phyloP scores from a whole-genome alignment of 108 stramenopile genomes.

The Cyclotella distinguenda region DNA sequence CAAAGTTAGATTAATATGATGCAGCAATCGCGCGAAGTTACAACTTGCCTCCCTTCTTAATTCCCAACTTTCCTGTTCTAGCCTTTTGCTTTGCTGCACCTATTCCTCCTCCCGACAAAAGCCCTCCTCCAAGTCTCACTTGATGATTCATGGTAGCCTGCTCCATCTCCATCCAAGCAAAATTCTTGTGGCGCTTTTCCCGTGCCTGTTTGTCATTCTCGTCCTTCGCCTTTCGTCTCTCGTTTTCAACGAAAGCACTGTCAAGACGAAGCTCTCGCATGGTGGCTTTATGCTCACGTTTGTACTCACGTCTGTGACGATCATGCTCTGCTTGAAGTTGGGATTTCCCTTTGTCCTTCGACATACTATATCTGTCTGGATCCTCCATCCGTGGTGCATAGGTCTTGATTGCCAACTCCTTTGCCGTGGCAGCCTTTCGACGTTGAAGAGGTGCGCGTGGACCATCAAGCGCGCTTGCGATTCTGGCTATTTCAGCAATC shows the following conservation, averaged over 20 bases:
- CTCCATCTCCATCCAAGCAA: slow-evolving; percentile 88
- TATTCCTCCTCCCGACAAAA: slow-evolving; percentile 83
- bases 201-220: slow-evolving; percentile 58
- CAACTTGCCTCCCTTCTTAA: slow-evolving; percentile 90
- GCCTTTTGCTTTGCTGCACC: slow-evolving; percentile 79
- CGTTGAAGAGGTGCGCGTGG: slow-evolving; percentile 57
- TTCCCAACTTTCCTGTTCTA: slow-evolving; percentile 74
- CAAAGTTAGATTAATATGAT: too few relatives aligned
- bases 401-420: slow-evolving; percentile 65
- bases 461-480: slow-evolving; percentile 31
- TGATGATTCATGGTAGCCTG: slow-evolving; percentile 92
- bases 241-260: slow-evolving; percentile 77
- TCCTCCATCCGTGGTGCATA: slow-evolving; percentile 91
- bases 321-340: slow-evolving; percentile 78
- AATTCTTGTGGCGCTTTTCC: slow-evolving; percentile 84
- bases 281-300: slow-evolving; percentile 95
- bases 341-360: slow-evolving; percentile 91
- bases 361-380: slow-evolving; percentile 77
- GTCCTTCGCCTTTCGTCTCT: slow-evolving; percentile 73
- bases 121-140: slow-evolving; percentile 80
- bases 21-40: too few relatives aligned
- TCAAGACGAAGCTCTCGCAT: slow-evolving; percentile 89
- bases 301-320: slow-evolving; percentile 88
- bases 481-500: slow-evolving; percentile 44
- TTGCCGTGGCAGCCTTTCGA: slow-evolving; percentile 43